Evolutionary conservation across 345 rosid species (phyloP).

Genomic region (Ceriops zippeliana): DNA sequence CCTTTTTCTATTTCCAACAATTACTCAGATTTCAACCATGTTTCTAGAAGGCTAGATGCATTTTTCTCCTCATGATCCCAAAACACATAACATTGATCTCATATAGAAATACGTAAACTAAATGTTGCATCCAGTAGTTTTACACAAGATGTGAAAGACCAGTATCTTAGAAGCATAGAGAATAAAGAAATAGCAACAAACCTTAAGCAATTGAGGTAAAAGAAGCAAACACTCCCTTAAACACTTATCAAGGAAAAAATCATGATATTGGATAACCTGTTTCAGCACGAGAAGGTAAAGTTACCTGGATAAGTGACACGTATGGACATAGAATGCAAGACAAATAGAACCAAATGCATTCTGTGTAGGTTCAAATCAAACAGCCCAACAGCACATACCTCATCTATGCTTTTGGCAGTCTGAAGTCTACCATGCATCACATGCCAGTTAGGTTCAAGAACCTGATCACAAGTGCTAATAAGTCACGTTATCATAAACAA

Average conservation of each 20-base stretch:
- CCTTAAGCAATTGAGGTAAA: constrained; percentile 88
- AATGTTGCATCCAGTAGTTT: too few species aligned
- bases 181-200: constrained; percentile 28
- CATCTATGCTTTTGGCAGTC: constrained; percentile 80
- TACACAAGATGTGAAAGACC: too few species aligned
- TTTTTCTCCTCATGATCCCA: too few species aligned
- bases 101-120: too few species aligned
- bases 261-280: constrained; percentile 89
- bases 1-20: too few species aligned
- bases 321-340: not conserved
- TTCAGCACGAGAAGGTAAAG: constrained; percentile 19
- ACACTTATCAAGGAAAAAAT: constrained; percentile 89
- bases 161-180: too few species aligned
- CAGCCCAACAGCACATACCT: constrained; percentile 39
- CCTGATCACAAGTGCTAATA: constrained; percentile 43
- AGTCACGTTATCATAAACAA: constrained; percentile 3
- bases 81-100: too few species aligned
- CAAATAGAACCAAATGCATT: not conserved
- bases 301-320: not conserved
- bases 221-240: constrained; percentile 93
- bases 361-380: not conserved
- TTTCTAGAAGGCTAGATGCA: too few species aligned
- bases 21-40: too few species aligned
- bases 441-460: constrained; percentile 98
- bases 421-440: constrained; percentile 74